Evolutionary conservation across 2,329 filamentous ascomycete genomes (phyloP), one percentile per base, ranked within the genome.

Genomic region (Penicillium vulpinum): DNA sequence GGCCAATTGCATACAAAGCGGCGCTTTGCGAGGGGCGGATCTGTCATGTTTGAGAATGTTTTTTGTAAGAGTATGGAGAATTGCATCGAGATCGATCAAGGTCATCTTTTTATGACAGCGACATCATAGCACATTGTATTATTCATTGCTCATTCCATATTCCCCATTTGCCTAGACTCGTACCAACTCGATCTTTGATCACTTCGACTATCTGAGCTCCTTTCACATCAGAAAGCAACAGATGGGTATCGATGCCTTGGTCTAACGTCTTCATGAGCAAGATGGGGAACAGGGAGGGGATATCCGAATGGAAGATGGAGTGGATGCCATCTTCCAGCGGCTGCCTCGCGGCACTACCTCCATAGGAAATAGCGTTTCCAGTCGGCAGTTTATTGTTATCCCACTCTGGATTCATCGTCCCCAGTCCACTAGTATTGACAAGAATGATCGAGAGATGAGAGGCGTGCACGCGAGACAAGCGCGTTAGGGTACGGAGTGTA

Each of bases 241-340:
- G 51, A 65, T 78, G 75, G 1, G 63, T 66, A 65, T 78, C 75
- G 39, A 75, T 70, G 0, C 74, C 73, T 51, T 75, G 72, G 51
- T 77, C 74, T 16, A 77, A 35, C 2, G 71, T 71, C 44, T 67
- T 69, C 62, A 72, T 69, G 21, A 76, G 58, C 8, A 75, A 58
- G 35, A 64, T 74, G 7, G 68, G 65, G 28, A 73, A 56, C 26
- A 56, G 21, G 59, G 51, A 71, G 31, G 7, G 61, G 31, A 18
- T 52, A 43, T 24, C 57, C 60, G 18, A 60, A 55, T 38, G 60
- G 24, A 73, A 73, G 16, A 69, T 59, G 2, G 70, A 74, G 36
- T 68, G 57, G 13, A 72, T 55, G 2, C 61, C 65, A 55, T 64
- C 62, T 16, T 66, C 64, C 3, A 51, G 48, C 6, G 49, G 40